Conservation (phyloP, 805 yeast genomes). For the Saccharomycopsis sp. region DNA sequence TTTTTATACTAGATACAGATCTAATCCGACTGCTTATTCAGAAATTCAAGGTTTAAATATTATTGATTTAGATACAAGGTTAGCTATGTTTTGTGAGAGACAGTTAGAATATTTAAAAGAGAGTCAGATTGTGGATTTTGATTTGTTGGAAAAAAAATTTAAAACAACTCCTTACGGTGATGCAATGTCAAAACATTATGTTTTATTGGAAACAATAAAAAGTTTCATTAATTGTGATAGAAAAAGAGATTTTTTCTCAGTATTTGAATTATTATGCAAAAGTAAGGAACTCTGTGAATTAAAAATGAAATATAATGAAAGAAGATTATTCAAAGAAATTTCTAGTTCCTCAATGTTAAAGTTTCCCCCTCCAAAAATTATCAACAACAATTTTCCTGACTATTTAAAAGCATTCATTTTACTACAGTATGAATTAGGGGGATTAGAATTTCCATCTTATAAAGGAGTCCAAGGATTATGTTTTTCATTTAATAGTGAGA, state of each 20-base stretch:
- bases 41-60: constrained; percentile 18
- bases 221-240: constrained; percentile 21
- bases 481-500: constrained; percentile 34
- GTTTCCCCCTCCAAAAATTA: constrained; percentile 27
- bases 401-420: constrained; percentile 32
- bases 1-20: constrained; percentile 34
- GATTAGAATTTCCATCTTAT: constrained; percentile 35
- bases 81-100: constrained; percentile 26
- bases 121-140: constrained; percentile 24
- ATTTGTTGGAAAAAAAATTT: constrained; percentile 15
- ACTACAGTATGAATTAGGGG: constrained; percentile 42
- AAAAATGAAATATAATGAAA: constrained; percentile 35
- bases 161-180: constrained; percentile 33
- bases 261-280: constrained; percentile 24
- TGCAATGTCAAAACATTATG: constrained; percentile 40
- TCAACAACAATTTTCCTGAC: too few species aligned
- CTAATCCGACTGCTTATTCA: constrained; percentile 32
- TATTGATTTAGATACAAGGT: constrained; percentile 23
- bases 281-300: constrained; percentile 33
- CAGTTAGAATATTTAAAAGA: constrained; percentile 26
- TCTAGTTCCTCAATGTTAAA: constrained; percentile 30
- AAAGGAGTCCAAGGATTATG: constrained; percentile 31
- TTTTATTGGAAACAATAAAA: constrained; percentile 35
- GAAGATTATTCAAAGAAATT: constrained; percentile 33
- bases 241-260: constrained; percentile 18